phyloP scores from a whole-genome alignment of 768 basidiomycete genomes.

The Rhizopogon vesiculosus region DNA sequence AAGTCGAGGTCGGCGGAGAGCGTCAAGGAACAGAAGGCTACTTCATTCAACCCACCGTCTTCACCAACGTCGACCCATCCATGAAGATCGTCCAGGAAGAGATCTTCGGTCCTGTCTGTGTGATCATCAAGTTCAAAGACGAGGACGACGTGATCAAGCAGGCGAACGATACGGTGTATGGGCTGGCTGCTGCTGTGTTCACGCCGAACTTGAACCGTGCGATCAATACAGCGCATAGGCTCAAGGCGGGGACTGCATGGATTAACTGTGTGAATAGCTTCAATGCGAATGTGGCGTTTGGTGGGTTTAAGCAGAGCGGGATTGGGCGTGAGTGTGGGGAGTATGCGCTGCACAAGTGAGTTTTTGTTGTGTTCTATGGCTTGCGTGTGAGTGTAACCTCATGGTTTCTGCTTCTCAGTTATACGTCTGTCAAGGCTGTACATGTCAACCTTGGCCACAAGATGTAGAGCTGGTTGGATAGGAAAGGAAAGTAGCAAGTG shows the following conservation, averaged over 20 bases:
- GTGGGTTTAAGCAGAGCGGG: slow-evolving; percentile 82
- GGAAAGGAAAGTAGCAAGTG: no score
- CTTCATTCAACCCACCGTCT: slow-evolving; percentile 74
- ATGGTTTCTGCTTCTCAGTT: slow-evolving; percentile 28
- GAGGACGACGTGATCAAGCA: slow-evolving; percentile 60
- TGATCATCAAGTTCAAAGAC: slow-evolving; percentile 70
- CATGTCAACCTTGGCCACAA: slow-evolving; percentile 47
- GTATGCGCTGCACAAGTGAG: slow-evolving; percentile 55
- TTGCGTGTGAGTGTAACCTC: neutral
- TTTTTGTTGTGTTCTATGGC: neutral
- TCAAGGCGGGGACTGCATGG: slow-evolving; percentile 84
- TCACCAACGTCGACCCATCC: slow-evolving; percentile 57
- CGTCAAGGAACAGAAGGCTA: slow-evolving; percentile 57
- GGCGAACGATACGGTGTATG: slow-evolving; percentile 87
- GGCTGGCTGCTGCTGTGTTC: slow-evolving; percentile 86
- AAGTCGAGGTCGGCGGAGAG: slow-evolving; percentile 56
- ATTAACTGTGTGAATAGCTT: slow-evolving; percentile 34
- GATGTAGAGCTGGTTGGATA: slow-evolving; percentile 8
- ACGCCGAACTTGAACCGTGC: slow-evolving; percentile 74
- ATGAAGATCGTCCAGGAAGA: slow-evolving; percentile 77
- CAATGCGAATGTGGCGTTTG: slow-evolving; percentile 58
- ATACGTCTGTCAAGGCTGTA: slow-evolving; percentile 56
- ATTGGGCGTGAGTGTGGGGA: slow-evolving; percentile 80
- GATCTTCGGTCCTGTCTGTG: slow-evolving; percentile 80
- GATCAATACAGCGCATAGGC: slow-evolving; percentile 61